A percentile compares a stretch with the other conserved stretches of the same genome.
phyloP scores from a whole-genome alignment of 2,329 filamentous ascomycete species.

The Cladosporium sp. region DNA sequence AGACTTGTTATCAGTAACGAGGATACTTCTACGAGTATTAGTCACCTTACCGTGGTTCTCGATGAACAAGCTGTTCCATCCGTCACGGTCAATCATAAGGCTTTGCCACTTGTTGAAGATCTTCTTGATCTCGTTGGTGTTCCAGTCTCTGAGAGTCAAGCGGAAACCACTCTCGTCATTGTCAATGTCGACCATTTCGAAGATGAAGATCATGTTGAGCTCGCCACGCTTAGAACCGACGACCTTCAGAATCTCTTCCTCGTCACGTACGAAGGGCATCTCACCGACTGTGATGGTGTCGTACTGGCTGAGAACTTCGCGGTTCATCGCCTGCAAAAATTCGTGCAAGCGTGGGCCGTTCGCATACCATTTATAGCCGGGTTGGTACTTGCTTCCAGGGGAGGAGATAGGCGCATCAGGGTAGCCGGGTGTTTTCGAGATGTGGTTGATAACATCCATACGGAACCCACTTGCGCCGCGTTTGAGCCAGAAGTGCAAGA shows the following conservation, averaged over 20 bases:
- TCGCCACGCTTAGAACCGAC: conserved; percentile 39
- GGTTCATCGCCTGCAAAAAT: conserved; percentile 51
- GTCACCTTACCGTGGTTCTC: conserved; percentile 47
- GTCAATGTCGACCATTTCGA: conserved; percentile 42
- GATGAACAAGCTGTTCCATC: conserved; percentile 50
- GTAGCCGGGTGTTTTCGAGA: conserved; percentile 42
- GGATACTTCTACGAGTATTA: background rate
- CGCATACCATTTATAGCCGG: conserved; percentile 48
- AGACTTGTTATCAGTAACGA: background rate
- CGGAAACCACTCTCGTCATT: conserved; percentile 30
- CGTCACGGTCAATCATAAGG: conserved; percentile 45
- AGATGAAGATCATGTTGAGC: conserved; percentile 48
- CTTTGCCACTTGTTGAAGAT: conserved; percentile 41
- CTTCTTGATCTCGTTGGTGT: conserved; percentile 24
- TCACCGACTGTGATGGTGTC: conserved; percentile 58
- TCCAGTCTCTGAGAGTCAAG: conserved; percentile 39
- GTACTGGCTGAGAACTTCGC: conserved; percentile 52
- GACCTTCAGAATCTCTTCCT: conserved; percentile 39
- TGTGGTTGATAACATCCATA: conserved; percentile 48
- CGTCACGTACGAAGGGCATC: conserved; percentile 52
- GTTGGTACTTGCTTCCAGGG: conserved; percentile 41
- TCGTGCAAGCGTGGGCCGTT: conserved; percentile 58
- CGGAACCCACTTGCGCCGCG: conserved; percentile 45
- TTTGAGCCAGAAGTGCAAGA: conserved; percentile 47
- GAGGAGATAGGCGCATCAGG: conserved; percentile 41